Evolutionary conservation across 371 early-diverging fungal species (phyloP), one percentile per base, ranked within the genome.

Genomic region (Syncephalastrum sp.): DNA sequence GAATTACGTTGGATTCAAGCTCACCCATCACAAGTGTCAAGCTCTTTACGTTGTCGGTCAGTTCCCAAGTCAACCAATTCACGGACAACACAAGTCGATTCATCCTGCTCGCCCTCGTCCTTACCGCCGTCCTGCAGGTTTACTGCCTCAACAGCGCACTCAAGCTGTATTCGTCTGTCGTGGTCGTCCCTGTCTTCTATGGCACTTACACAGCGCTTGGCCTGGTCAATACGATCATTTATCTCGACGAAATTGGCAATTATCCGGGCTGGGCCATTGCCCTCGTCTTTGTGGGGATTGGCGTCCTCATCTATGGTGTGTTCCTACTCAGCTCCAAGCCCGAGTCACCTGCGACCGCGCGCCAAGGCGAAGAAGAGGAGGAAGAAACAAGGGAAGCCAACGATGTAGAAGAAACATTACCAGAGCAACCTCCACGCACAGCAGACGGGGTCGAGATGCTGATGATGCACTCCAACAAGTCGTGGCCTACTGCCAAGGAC

Each of bases 121-220:
- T 84, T 1, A 83, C 88, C 3, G 86, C 86, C 6, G 61, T 85
- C n/a, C 49, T 84, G 19, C 88, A 87, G 82, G 81, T 88, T 27
- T 86, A 84, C 57, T 88, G 89, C 53, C 64, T 88, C 23, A 88
- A 86, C 64, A 80, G 82, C 12, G 89, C 82, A 10, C 63, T 88
- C 1, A 86, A 85, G 56, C 55, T 85, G 10, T 84, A 83, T 27
- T 74, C 82, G 27, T 82, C 86, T 5, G 89, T 88, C 1, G 76
- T 86, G 19, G 87, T 87, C 2, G 87, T 86, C 0, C 89, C 89
- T n/a, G 80, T 83, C 0, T 88, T 88, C 54, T 86, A 84, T 58
- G 85, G 86, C 42, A 82, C 82, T 17, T 88, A 86, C 56, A 85
- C 86, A 6, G 81, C 84, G 0, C 66, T 88, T 24, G 83, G 86